Conservation (phyloP, 2,329 filamentous ascomycete genomes). For the Nothophoma quercina region DNA sequence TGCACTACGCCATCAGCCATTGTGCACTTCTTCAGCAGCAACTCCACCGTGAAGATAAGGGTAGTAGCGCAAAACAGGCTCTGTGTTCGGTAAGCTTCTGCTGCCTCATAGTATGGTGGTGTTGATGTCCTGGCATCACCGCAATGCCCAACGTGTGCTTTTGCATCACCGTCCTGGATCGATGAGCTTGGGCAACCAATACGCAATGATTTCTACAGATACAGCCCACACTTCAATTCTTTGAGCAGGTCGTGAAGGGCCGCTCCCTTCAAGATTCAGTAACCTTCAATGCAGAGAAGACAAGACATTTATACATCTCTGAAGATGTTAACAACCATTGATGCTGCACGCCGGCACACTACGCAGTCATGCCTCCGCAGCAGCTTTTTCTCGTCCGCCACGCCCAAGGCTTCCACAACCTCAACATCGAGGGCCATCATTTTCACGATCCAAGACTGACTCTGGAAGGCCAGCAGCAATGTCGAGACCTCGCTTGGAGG, state of each 20-base stretch:
- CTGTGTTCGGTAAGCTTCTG: too few species aligned
- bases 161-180: too few species aligned
- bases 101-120: too few species aligned
- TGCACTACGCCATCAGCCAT: too few species aligned
- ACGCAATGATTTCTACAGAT: neutral
- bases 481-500: slow-evolving; percentile 62
- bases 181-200: too few species aligned
- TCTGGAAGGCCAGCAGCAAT: slow-evolving; percentile 74
- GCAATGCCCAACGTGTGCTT: too few species aligned
- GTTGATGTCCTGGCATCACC: too few species aligned
- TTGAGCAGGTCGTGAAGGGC: neutral
- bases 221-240: neutral
- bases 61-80: too few species aligned
- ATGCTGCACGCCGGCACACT: neutral
- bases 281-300: neutral
- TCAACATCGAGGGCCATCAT: slow-evolving; percentile 69
- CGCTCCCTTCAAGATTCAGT: neutral
- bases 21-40: neutral
- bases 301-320: neutral
- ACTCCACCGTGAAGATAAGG: too few species aligned
- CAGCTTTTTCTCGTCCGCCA: slow-evolving; percentile 66
- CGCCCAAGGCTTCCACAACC: slow-evolving; percentile 79
- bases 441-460: slow-evolving; percentile 81
- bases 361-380: slow-evolving; percentile 16
- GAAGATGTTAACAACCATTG: too few species aligned